Evolutionary conservation across 139 green algal species (phyloP), one percentile per base, ranked within the genome.

Genomic region (Volvox reticuliferus): DNA sequence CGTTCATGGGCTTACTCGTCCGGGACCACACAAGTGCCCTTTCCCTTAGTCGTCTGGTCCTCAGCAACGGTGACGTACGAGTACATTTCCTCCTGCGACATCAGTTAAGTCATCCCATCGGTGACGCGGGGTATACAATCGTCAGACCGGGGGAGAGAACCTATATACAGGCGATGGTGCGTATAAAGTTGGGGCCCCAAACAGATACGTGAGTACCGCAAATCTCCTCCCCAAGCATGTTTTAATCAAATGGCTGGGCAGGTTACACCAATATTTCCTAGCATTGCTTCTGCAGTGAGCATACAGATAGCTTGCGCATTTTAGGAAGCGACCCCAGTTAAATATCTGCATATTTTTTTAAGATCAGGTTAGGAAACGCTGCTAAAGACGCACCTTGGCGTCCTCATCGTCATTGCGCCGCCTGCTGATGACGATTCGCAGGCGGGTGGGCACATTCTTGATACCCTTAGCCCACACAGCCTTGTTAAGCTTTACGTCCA

Each of bases 401-500:
- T 99, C 98, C 95, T 99, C 98, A 91, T 99, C 98, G 91, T 99
- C 98, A 92, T 99, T 99, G 71, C 97, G 96, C 95, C 96, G 94
- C 83, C 98, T 95, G 55, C 95, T 96, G 92, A 99, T 97, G 87
- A 97, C 94, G 17, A 99, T 95, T 91, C 98, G 97, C 71, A 99
- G 90, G 33, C 95, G 94, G 33, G 93, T 96, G 77, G 98, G 98
- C 82, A 99, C 97, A 91, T 98, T 99, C 86, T 93, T 95, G 91
- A 99, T 97, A 80, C 98, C 98, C 96, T 98, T 96, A 93, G 93
- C 96, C 98, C 98, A 99, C 32, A 99, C 95, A 2, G 95, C 95
- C 96, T 99, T 99, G 97, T 99, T 99, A 16, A 99, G 97, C 95
- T 98, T 99, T 26, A 99, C 97, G 93, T 99, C 98, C 50, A 99